Base-by-base conservation (phyloP, 345 rosid genomes). In the Camelina sativa region DNA sequence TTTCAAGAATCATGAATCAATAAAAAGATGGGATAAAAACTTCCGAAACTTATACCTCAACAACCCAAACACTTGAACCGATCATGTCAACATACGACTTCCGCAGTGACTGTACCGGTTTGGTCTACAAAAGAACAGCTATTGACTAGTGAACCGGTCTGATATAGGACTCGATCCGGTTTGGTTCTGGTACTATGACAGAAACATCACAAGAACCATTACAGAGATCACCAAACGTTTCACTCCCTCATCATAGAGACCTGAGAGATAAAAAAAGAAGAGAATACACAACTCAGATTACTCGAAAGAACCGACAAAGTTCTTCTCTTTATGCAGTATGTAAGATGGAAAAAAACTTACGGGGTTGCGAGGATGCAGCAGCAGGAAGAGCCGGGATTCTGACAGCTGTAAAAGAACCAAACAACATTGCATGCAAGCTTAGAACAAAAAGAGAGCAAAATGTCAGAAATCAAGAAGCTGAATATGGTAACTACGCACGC, bases 311-410 rank as follows among this genome's bases (percentile, higher is more conserved):
- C n/a, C 11, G 0, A 19, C 30, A 11, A 28, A 41, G 11, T 55
- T 34, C 30, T 25, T 2, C 11, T 37, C 11, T 5, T 4, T 22
- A 11, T 8, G 17, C 13, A 4, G 51, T 41, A 55, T 61, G 51
- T 57, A 34, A 47, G 65, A 23, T 10, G 52, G 2, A 9, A 17
- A 32, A 32, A 32, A 28, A 46, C 89, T 82, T 78, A 95, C 99
- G 69, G 22, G 69, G 84, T 85, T 89, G 90, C 48, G 83, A 82
- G 71, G 93, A 89, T 64, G 98, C 90, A 15, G 90, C 98, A 19
- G 99, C 98, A 0, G 98, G 99, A 75, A 92, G 94, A 40, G 98
- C 99, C 0, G 99, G 98, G 62, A 95, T 88, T 82, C 83, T 87
- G 73, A 89, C 74, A 72, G 90, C 99, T 92, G 88, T 81, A 80